These are phyloP conservation scores for Candida coquimbonensis DNA, from an alignment of 805 yeast genomes.

Conservation along the genomic window DNA sequence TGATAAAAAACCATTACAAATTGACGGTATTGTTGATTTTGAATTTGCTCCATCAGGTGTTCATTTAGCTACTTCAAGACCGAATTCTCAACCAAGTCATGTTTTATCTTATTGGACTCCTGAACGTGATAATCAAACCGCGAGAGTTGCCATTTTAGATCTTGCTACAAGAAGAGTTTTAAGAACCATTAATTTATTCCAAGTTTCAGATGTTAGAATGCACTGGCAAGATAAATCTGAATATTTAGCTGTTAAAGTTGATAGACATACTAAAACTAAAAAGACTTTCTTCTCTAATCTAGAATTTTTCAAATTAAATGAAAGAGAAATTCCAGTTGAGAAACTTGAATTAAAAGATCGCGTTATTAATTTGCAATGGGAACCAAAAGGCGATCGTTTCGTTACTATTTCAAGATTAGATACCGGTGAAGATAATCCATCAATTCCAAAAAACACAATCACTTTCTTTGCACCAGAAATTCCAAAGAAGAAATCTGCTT, in stretches of 20 bases:
- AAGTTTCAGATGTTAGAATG: slow-evolving; percentile 83
- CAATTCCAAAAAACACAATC: slow-evolving; percentile 58
- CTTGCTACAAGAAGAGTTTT: slow-evolving; percentile 76
- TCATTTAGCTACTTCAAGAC: slow-evolving; percentile 49
- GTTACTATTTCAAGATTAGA: slow-evolving; percentile 63
- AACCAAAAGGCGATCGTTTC: slow-evolving; percentile 86
- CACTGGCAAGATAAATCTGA: slow-evolving; percentile 92
- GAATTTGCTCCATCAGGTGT: slow-evolving; percentile 93
- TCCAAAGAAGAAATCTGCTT: slow-evolving; percentile 33
- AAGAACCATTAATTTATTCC: slow-evolving; percentile 90
- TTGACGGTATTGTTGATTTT: slow-evolving; percentile 82
- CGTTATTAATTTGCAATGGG: slow-evolving; percentile 89
- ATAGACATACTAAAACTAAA: slow-evolving; percentile 92
- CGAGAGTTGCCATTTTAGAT: slow-evolving; percentile 87
- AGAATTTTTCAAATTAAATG: slow-evolving; percentile 83
- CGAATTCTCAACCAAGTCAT: slow-evolving; percentile 48
- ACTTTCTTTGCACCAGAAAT: slow-evolving; percentile 82
- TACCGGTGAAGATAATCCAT: slow-evolving; percentile 43
- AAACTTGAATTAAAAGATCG: slow-evolving; percentile 89
- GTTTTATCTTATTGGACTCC: slow-evolving; percentile 95
- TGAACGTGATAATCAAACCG: slow-evolving; percentile 85
- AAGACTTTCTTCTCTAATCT: slow-evolving; percentile 87
- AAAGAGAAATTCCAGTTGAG: slow-evolving; percentile 90
- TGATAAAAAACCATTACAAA: slow-evolving; percentile 78
- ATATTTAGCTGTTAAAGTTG: slow-evolving; percentile 87